Percentiles rank a stretch among this genome's conserved stretches.
Conservation (phyloP, 108 stramenopile genomes). For the Skeletonema grethae region DNA sequence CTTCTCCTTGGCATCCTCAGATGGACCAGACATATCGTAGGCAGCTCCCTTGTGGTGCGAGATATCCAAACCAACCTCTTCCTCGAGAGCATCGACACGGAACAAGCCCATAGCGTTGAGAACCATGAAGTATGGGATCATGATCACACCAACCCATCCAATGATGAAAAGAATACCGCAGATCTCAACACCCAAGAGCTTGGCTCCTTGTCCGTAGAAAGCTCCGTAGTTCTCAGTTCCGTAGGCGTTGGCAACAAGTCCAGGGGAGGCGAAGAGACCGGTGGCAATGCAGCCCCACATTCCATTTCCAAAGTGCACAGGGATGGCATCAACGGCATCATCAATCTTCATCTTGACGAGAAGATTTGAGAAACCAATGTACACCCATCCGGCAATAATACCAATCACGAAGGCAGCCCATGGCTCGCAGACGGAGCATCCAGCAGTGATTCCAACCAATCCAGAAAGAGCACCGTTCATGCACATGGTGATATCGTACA, state of each 20-base stretch:
- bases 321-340: constrained; percentile 92
- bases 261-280: constrained; percentile 78
- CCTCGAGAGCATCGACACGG: constrained; percentile 78
- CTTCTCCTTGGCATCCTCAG: constrained; percentile 8
- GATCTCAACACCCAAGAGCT: constrained; percentile 68
- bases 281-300: constrained; percentile 87
- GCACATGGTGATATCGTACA: constrained; percentile 81
- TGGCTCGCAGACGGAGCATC: constrained; percentile 79
- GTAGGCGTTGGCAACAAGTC: constrained; percentile 53
- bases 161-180: constrained; percentile 73
- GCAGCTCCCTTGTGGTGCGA: constrained; percentile 75
- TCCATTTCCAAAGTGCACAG: constrained; percentile 90
- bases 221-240: constrained; percentile 57
- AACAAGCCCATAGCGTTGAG: constrained; percentile 63
- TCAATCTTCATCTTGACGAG: constrained; percentile 82
- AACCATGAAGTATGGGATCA: constrained; percentile 79
- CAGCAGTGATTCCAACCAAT: constrained; percentile 92
- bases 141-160: constrained; percentile 78
- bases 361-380: constrained; percentile 62
- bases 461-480: constrained; percentile 89
- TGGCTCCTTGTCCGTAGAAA: constrained; percentile 69
- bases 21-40: constrained; percentile 49
- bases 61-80: constrained; percentile 84
- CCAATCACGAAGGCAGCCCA: constrained; percentile 68
- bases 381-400: constrained; percentile 68